Evolutionary conservation across 2,329 filamentous ascomycete species (phyloP).

Genomic region (Beauveria sp.): DNA sequence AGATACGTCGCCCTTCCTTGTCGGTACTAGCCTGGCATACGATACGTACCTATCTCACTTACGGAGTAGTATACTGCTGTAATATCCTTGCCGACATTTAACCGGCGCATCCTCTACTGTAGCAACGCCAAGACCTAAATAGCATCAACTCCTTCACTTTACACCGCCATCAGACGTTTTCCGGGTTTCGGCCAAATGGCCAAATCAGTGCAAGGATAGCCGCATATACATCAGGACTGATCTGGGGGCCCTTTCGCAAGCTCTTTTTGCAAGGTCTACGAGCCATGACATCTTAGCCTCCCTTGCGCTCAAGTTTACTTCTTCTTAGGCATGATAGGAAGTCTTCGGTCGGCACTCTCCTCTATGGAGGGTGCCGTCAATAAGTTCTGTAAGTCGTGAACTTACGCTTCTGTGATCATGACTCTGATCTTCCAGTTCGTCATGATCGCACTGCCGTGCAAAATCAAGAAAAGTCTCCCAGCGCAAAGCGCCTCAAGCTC

Average conservation of each 20-base stretch:
- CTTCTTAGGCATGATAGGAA: constrained; percentile 6
- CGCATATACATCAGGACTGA: background rate
- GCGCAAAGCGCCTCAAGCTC: constrained; percentile 5
- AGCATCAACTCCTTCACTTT: background rate
- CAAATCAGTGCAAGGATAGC: background rate
- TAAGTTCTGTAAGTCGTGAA: background rate
- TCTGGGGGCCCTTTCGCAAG: background rate
- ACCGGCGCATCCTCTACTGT: constrained; percentile 10
- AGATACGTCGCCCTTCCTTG: too few relatives aligned
- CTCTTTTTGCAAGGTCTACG: background rate
- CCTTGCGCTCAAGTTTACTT: background rate
- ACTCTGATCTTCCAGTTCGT: background rate
- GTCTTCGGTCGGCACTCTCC: constrained; percentile 4
- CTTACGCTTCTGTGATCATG: too few relatives aligned
- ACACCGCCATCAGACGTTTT: background rate
- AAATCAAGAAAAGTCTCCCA: background rate
- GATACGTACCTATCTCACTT: too few relatives aligned
- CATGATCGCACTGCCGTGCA: background rate
- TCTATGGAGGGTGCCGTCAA: constrained; percentile 1
- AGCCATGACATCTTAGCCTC: background rate
- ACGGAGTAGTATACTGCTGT: too few relatives aligned
- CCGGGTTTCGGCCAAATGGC: background rate
- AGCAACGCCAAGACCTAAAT: background rate
- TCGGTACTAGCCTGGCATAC: too few relatives aligned
- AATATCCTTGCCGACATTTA: constrained; percentile 1